A percentile compares a stretch with the other conserved stretches of the same genome.
These are phyloP conservation scores for Solanum corneliomulleri DNA, from an alignment of 257 asterid genomes.

Conservation along the genomic window DNA sequence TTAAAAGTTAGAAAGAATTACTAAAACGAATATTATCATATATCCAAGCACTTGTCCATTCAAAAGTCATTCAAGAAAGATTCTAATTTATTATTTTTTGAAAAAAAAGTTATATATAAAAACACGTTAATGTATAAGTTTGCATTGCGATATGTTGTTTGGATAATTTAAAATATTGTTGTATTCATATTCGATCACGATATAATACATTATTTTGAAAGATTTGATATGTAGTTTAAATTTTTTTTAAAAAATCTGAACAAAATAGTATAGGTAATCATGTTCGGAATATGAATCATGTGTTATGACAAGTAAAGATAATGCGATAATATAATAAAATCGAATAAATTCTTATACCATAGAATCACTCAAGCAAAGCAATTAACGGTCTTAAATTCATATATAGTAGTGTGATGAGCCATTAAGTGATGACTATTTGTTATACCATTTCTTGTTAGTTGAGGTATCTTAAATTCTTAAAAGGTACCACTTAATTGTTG, in stretches of 20 bases:
- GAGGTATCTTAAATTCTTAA: neutral
- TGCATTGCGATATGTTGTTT: neutral
- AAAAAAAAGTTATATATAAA: neutral
- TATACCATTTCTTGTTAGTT: neutral
- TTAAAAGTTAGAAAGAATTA: neutral
- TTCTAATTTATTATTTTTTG: neutral
- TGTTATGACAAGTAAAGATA: neutral
- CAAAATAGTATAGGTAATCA: rapidly evolving
- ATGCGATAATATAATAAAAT: neutral
- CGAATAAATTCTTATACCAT: neutral
- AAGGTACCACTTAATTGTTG: no score
- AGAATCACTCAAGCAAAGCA: neutral
- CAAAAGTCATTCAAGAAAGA: neutral
- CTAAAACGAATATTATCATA: neutral
- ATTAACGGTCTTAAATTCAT: neutral
- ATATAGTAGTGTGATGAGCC: neutral
- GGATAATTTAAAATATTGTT: neutral
- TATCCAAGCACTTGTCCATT: neutral
- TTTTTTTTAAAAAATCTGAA: neutral
- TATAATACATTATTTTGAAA: neutral
- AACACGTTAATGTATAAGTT: neutral
- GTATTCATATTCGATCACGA: rapidly evolving
- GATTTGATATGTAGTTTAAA: neutral
- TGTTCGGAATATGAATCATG: neutral
- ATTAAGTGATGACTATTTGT: neutral